Evolutionary conservation across 2,329 filamentous ascomycete genomes (phyloP).

Genomic region (Macrophomina phaseolina): DNA sequence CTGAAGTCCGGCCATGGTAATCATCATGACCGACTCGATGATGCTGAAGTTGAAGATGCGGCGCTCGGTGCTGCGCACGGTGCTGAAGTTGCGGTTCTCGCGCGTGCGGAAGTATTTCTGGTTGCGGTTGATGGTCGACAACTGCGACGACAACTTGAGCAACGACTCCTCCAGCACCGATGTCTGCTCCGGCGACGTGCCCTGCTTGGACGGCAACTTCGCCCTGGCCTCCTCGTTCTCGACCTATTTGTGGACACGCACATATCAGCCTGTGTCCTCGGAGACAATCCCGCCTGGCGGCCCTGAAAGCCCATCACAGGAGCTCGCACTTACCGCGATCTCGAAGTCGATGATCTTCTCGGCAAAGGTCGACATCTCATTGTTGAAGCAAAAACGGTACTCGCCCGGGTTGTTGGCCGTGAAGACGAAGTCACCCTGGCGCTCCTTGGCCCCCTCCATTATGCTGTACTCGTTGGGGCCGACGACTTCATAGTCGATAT

Average conservation of each 20-base stretch:
- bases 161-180: constrained; percentile 89
- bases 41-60: constrained; percentile 97
- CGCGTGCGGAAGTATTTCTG: constrained; percentile 99
- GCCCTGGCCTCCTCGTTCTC: constrained; percentile 83
- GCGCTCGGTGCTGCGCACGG: constrained; percentile 92
- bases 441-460: constrained; percentile 84
- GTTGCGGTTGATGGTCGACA: constrained; percentile 93
- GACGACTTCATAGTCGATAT: constrained; percentile 89
- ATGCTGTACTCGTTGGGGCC: constrained; percentile 83
- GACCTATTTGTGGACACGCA: constrained; percentile 62
- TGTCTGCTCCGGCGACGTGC: constrained; percentile 87
- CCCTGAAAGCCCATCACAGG: background rate
- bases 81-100: constrained; percentile 99
- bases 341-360: constrained; percentile 99
- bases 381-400: constrained; percentile 98
- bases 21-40: constrained; percentile 88
- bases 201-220: constrained; percentile 84
- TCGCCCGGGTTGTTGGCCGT: constrained; percentile 87
- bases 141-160: constrained; percentile 89
- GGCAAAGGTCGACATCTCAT: constrained; percentile 96
- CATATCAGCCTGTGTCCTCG: background rate
- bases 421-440: constrained; percentile 98
- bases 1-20: constrained; percentile 94
- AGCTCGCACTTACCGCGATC: constrained; percentile 72
- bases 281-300: background rate